phyloP scores from a whole-genome alignment of 169 alveolate genomes.

The Cryptosporidium viatorum region DNA sequence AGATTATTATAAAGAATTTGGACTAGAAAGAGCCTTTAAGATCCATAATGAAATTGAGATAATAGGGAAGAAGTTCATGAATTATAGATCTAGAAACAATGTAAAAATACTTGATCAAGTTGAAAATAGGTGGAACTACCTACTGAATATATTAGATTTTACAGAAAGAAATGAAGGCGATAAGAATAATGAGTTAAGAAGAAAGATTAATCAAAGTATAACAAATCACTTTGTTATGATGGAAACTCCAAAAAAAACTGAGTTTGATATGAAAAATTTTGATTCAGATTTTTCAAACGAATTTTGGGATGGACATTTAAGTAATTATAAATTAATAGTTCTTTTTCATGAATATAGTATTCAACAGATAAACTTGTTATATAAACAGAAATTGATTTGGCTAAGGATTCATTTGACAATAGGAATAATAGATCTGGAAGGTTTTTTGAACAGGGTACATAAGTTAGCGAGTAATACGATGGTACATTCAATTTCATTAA shows the following conservation, averaged over 20 bases:
- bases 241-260: neutral
- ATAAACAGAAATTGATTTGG: slow-evolving; percentile 29
- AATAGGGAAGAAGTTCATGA: slow-evolving; percentile 11
- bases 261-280: neutral
- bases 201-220: neutral
- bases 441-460: neutral
- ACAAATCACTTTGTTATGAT: neutral
- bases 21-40: neutral
- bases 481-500: slow-evolving; percentile 18
- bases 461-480: slow-evolving; percentile 16
- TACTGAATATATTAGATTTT: neutral
- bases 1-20: slow-evolving; percentile 11
- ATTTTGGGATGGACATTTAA: slow-evolving; percentile 15
- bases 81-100: neutral
- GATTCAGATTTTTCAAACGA: slow-evolving; percentile 9
- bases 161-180: neutral
- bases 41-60: slow-evolving; percentile 13
- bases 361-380: slow-evolving; percentile 27
- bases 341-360: slow-evolving; percentile 23
- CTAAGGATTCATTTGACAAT: slow-evolving; percentile 1
- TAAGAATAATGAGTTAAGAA: neutral
- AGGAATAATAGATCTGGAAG: neutral
- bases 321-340: neutral
- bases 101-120: neutral
- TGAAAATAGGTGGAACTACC: slow-evolving; percentile 23